Conservation (phyloP, 164 flowering plant genomes). For the Magnolia kwangsiensis region DNA sequence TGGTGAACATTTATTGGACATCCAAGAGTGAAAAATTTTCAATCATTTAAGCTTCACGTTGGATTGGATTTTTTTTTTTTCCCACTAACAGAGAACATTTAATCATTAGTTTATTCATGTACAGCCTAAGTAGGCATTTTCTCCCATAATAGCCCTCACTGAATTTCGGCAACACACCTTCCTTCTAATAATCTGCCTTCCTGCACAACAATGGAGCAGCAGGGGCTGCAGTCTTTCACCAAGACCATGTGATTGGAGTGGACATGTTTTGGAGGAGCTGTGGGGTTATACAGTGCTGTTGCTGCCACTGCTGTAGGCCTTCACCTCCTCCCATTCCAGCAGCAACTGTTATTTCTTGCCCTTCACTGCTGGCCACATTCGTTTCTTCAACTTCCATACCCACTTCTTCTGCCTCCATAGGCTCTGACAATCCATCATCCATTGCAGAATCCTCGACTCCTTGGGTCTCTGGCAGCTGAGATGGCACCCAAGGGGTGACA, state of each 20-base stretch:
- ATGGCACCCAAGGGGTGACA: slow-evolving; percentile 60
- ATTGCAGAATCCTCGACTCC: background rate
- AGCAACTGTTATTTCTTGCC: slow-evolving; percentile 25
- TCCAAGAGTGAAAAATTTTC: too few species aligned
- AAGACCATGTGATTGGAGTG: slow-evolving; percentile 53
- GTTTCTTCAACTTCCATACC: slow-evolving; percentile 18
- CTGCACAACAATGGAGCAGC: too few species aligned
- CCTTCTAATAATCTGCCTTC: too few species aligned
- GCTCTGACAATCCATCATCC: slow-evolving; percentile 20
- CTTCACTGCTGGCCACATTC: slow-evolving; percentile 39
- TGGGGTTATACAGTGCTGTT: slow-evolving; percentile 60
- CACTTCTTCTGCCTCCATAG: slow-evolving; percentile 46
- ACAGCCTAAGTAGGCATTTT: too few species aligned
- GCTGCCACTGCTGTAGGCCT: slow-evolving; percentile 37
- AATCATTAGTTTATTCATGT: too few species aligned
- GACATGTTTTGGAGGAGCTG: slow-evolving; percentile 41
- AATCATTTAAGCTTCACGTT: too few species aligned
- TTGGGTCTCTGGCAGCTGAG: slow-evolving; percentile 13
- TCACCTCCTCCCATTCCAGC: background rate
- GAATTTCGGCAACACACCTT: too few species aligned
- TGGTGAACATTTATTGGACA: too few species aligned
- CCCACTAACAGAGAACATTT: too few species aligned
- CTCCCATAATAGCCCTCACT: too few species aligned
- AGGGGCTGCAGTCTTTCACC: slow-evolving; percentile 9
- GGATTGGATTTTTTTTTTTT: too few species aligned